phyloP scores from a whole-genome alignment of 176 grass and related monocot genomes.

The Calamus simplicifolius region DNA sequence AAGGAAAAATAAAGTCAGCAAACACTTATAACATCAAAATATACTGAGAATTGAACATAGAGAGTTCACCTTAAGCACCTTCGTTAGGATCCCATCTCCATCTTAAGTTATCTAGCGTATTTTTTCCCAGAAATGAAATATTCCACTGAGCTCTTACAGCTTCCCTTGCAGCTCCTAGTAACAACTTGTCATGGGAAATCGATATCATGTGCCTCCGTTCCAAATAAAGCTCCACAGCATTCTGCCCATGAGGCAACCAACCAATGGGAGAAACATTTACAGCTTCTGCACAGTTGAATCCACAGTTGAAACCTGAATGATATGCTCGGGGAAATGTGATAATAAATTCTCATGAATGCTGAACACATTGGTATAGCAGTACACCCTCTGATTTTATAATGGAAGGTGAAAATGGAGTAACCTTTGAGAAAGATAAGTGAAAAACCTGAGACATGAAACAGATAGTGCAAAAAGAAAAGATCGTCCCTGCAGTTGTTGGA shows the following conservation, averaged over 20 bases:
- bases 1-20: conserved; percentile 21
- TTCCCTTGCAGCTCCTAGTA: conserved; percentile 76
- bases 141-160: conserved; percentile 89
- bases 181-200: conserved; percentile 89
- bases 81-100: conserved; percentile 74
- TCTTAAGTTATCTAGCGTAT: conserved; percentile 47
- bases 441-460: not conserved
- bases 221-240: conserved; percentile 75
- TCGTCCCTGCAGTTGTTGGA: no score
- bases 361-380: conserved; percentile 70
- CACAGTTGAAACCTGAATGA: conserved; percentile 92
- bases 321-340: conserved; percentile 87
- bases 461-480: no score
- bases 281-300: conserved; percentile 98
- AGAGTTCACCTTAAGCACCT: conserved; percentile 64
- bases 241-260: conserved; percentile 92
- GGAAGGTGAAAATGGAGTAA: conserved; percentile 75
- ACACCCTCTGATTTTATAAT: conserved; percentile 80
- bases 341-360: conserved; percentile 74
- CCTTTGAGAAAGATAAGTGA: not conserved
- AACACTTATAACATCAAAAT: not conserved
- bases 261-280: conserved; percentile 93
- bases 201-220: conserved; percentile 64
- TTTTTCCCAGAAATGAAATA: conserved; percentile 51
- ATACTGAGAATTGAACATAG: conserved; percentile 3